Evolutionary conservation across 2,329 filamentous ascomycete genomes (phyloP).

Genomic region (Beauveria brongniartii): DNA sequence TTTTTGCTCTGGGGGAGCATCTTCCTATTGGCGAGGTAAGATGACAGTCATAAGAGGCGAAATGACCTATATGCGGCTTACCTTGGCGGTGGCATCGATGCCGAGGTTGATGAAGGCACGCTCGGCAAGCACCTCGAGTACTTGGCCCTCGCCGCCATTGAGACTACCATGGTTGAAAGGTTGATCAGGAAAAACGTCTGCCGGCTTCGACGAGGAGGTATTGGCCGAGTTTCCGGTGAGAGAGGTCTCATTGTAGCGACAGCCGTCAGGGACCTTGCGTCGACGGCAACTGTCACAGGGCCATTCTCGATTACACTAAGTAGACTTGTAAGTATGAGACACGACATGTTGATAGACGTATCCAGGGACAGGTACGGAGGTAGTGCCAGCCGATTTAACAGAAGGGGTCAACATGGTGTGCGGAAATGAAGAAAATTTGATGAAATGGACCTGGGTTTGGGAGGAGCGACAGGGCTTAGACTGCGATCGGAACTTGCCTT

Average conservation of each 20-base stretch:
- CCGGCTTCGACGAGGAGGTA: neutral
- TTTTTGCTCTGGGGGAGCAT: conserved; percentile 11
- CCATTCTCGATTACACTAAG: conserved; percentile 25
- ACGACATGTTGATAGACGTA: no score
- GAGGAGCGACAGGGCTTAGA: neutral
- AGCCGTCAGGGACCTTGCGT: conserved; percentile 23
- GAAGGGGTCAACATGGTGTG: neutral
- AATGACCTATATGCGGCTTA: neutral
- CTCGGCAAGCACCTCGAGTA: conserved; percentile 16
- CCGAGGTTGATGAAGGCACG: conserved; percentile 17
- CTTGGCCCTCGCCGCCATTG: conserved; percentile 6
- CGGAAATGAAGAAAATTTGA: neutral
- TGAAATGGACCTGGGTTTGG: neutral
- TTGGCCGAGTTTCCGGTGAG: conserved; percentile 9
- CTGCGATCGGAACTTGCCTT: conserved; percentile 21
- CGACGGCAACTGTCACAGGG: conserved; percentile 25
- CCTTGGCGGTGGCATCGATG: conserved; percentile 11
- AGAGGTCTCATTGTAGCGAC: conserved; percentile 18
- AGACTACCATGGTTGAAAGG: neutral
- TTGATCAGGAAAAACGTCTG: neutral
- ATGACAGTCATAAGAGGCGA: no score
- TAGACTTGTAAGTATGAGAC: neutral
- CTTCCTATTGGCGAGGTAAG: neutral
- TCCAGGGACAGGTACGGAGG: neutral
- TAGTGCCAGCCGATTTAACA: neutral